Percentiles rank a stretch among this genome's conserved stretches.
Evolutionary conservation across 495 filamentous ascomycete species (phyloP).

Genomic region (Halenospora varia): DNA sequence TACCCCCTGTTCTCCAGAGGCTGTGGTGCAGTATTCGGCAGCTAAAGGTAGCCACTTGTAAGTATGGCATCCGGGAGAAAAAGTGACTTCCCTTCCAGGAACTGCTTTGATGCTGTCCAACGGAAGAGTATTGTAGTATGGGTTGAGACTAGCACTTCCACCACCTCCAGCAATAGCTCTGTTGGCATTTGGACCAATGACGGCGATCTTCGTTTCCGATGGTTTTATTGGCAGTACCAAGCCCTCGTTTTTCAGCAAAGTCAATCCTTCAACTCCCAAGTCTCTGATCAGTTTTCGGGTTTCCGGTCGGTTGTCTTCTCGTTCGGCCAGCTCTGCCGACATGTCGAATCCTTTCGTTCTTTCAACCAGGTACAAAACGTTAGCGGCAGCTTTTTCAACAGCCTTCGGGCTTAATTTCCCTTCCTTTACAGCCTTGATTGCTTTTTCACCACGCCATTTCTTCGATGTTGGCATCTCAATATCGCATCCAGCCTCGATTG

Average conservation of each 20-base stretch:
- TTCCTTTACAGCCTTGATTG: constrained; percentile 56
- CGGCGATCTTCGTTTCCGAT: constrained; percentile 56
- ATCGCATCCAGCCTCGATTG: constrained; percentile 71
- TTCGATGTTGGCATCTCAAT: constrained; percentile 75
- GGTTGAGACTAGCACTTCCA: constrained; percentile 72
- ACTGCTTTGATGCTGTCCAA: constrained; percentile 49
- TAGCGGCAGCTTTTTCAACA: constrained; percentile 51
- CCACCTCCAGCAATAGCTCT: constrained; percentile 75
- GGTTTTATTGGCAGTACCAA: constrained; percentile 62
- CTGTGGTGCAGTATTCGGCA: constrained; percentile 51
- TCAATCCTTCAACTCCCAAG: constrained; percentile 68
- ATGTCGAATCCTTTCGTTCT: constrained; percentile 57
- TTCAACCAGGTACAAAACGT: constrained; percentile 66
- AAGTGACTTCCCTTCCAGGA: constrained; percentile 44
- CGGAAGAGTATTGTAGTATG: constrained; percentile 68
- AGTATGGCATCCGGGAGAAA: constrained; percentile 53
- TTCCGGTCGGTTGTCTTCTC: constrained; percentile 59
- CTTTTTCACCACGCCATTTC: constrained; percentile 66
- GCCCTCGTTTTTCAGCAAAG: constrained; percentile 74
- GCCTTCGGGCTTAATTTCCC: constrained; percentile 49
- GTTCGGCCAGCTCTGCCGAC: constrained; percentile 55
- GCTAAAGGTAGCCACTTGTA: constrained; percentile 64
- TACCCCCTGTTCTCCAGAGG: constrained; percentile 52
- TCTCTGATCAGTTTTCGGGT: constrained; percentile 64
- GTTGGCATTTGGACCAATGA: constrained; percentile 83